These are phyloP conservation scores for Knufia fluminis DNA, from an alignment of 2,329 filamentous ascomycete species.

Conservation along the genomic window DNA sequence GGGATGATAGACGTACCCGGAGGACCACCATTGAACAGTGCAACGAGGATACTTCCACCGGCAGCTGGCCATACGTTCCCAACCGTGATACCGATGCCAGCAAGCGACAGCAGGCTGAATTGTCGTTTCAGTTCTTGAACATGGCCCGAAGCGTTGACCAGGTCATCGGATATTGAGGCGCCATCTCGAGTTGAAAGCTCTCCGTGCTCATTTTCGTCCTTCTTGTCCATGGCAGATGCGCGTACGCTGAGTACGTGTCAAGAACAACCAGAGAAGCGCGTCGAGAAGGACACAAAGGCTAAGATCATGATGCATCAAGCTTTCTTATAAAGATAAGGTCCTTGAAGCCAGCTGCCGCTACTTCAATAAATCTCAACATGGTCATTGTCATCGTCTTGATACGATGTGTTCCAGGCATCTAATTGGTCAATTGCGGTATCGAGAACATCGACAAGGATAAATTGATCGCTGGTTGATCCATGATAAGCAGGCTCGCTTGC, in stretches of 20 bases:
- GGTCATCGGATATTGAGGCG: not conserved
- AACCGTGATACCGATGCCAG: conserved; percentile 51
- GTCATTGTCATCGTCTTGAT: too few relatives aligned
- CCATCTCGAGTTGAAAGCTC: not conserved
- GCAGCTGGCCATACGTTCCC: conserved; percentile 51
- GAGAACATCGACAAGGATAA: not conserved
- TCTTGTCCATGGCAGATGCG: not conserved
- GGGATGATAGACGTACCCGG: conserved; percentile 34
- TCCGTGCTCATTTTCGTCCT: not conserved
- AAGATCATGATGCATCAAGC: too few relatives aligned
- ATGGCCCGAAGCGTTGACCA: conserved; percentile 55
- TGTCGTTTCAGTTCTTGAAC: conserved; percentile 55
- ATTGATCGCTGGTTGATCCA: too few relatives aligned
- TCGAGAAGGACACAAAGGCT: too few relatives aligned
- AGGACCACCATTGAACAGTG: conserved; percentile 48
- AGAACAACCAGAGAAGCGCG: too few relatives aligned
- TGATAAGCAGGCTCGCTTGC: too few relatives aligned
- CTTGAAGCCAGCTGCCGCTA: not conserved
- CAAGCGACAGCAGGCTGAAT: conserved; percentile 51
- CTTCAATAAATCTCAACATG: too few relatives aligned
- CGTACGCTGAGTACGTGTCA: too few relatives aligned
- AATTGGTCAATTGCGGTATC: not conserved
- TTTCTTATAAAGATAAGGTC: not conserved
- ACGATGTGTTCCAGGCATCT: not conserved
- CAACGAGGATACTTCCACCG: conserved; percentile 18